Base-by-base conservation (phyloP, 2,329 filamentous ascomycete species). In the Aspergillus floridensis region DNA sequence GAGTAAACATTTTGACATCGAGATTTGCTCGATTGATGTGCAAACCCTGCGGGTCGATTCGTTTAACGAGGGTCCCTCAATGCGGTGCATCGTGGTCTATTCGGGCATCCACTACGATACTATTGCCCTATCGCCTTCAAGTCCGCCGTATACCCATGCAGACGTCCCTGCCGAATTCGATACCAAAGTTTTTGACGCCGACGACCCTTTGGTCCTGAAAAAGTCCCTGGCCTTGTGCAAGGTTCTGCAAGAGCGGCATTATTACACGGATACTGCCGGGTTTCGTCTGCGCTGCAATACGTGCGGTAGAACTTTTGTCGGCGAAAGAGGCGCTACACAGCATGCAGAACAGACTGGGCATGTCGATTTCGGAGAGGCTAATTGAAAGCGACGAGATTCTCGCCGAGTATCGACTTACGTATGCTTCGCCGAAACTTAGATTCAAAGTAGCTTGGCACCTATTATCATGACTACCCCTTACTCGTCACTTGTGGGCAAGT, bases 41-140 rank as follows among this genome's bases (percentile, higher is more conserved):
- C 82, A 88, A 67, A 84, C 86, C 44, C 74, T 87, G 12, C 78
- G 86, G 12, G 80, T 91, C 5, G 88, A 92, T 68, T 84, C 84
- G 5, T 96, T 93, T 76, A 96, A 96, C 65, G 90, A 95, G 70
- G 86, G 86, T 1, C 84, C 85, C 56, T 74, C 79, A 35, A 84
- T 83, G 46, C 83, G 91, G 6, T 93, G 91, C 69, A 86, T 96
- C 26, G 80, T 97, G 24, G 88, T 96, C 0, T 97, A 96, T 76
- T 93, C 90, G 0, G 92, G 92, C 2, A 95, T 97, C 53, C 93
- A 97, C 74, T 97, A 97, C 76, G 93, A 97, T 75, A 88, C 91
- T 6, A 88, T 97, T 60, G 92, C 90, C 0, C 86, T 96, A 65
- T 88, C 86, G 19, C 86, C 84, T 44, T 86, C 81, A 22, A 83